Evolutionary conservation across 768 basidiomycete genomes (phyloP), one percentile per base, ranked within the genome.

Genomic region (Suillus decipiens): DNA sequence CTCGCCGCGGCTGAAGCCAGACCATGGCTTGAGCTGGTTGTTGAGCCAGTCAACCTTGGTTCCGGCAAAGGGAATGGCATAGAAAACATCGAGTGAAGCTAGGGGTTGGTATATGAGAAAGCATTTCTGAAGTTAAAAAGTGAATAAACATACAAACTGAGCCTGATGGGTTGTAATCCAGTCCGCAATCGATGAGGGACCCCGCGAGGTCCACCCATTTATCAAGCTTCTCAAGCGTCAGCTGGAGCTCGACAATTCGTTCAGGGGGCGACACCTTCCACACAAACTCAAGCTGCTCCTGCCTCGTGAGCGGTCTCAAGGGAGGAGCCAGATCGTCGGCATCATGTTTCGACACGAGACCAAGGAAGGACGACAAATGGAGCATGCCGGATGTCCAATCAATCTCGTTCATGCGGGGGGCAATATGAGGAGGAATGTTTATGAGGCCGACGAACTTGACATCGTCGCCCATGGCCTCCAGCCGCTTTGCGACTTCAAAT

Each of bases 311-410:
- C 0, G 64, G 63, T 60, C 64, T 61, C 64, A 75, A 45, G 6
- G 64, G 5, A 1, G 70, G 70, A 1, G 65, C 65, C 24, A 73
- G 67, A 34, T 68, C 64, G 19, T 65, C 42, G 17, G 73, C 70
- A 19, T 67, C 67, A 10, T 75, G 66, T 62, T 75, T 73, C 58
- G 54, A 62, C 37, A 71, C 54, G 57, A 81, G 75, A 37, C 74
- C 71, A n/a, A 81, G 73, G 73, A 81, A 79, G 68, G 77, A 75
- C 58, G 75, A 71, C 43, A 81, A 70, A 66, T 79, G 80, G 59
- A 81, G 68, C 65, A 80, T 70, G 55, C 77, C 76, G 14, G 77
- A 72, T 36, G 76, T 70, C 78, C 78, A 81, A 48, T 72, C 70
- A 43, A 81, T 71, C 66, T 81, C 79, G 62, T 71, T 72, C 79